phyloP scores from a whole-genome alignment of 192 early-diverging fungal genomes.

The Powellomyces hirtus region DNA sequence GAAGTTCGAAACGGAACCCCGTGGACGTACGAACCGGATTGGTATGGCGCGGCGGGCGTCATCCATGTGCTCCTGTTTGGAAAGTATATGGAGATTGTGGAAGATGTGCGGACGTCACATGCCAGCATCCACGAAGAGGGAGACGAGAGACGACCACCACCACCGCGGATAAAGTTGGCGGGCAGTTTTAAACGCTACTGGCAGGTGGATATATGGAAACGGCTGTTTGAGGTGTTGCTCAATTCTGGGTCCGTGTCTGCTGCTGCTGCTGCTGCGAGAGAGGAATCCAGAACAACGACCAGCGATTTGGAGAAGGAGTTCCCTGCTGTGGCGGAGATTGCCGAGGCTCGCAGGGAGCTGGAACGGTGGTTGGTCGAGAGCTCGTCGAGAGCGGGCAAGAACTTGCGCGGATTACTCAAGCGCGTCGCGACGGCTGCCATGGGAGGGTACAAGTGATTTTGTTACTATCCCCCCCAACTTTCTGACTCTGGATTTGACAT shows the following conservation, averaged over 20 bases:
- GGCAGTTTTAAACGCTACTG: constrained; percentile 38
- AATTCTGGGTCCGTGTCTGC: constrained; percentile 16
- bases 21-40: constrained; percentile 53
- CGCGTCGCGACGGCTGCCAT: too few species aligned
- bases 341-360: constrained; percentile 21
- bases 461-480: too few species aligned
- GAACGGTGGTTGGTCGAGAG: constrained; percentile 35
- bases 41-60: constrained; percentile 51
- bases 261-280: not conserved
- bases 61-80: constrained; percentile 54
- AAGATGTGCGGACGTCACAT: not conserved
- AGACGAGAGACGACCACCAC: not conserved
- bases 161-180: constrained; percentile 15
- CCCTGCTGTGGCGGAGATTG: constrained; percentile 23
- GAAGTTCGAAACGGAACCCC: constrained; percentile 39
- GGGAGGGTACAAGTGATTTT: too few species aligned
- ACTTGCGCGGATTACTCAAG: constrained; percentile 39
- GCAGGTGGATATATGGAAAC: constrained; percentile 42
- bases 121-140: not conserved
- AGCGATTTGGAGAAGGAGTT: constrained; percentile 25
- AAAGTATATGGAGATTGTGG: constrained; percentile 41
- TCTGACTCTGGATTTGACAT: too few species aligned
- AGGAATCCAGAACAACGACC: constrained; percentile 14
- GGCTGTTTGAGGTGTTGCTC: constrained; percentile 50
- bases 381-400: constrained; percentile 28